Conservation (phyloP, 1,284 basidiomycete species). For the Trametes versicolor region DNA sequence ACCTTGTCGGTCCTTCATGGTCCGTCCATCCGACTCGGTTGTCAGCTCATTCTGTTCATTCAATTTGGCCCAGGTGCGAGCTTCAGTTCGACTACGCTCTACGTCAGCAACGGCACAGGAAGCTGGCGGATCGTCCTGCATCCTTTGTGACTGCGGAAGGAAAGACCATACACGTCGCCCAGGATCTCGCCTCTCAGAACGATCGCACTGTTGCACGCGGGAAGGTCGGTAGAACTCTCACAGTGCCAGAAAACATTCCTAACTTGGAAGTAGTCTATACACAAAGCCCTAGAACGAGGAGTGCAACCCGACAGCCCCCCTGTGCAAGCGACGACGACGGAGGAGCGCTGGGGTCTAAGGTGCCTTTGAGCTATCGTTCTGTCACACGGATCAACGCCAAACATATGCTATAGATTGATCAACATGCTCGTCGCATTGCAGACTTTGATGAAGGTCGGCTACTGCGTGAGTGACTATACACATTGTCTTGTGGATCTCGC, state of each 20-base stretch:
- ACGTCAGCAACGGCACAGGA: conserved; percentile 63
- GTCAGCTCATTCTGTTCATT: conserved; percentile 9
- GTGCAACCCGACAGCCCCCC: conserved; percentile 68
- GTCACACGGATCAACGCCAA: neutral
- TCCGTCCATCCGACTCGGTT: conserved; percentile 42
- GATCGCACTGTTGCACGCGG: conserved; percentile 70
- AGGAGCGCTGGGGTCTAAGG: conserved; percentile 82
- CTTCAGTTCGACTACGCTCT: conserved; percentile 83
- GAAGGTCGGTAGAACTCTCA: conserved; percentile 53
- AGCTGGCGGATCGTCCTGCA: conserved; percentile 63
- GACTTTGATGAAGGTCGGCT: conserved; percentile 57
- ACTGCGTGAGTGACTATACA: conserved; percentile 51
- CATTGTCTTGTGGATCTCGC: neutral
- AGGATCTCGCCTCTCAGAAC: conserved; percentile 65
- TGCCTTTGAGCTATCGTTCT: conserved; percentile 33
- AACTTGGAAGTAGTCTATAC: conserved; percentile 62
- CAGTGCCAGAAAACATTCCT: neutral
- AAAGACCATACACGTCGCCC: conserved; percentile 71
- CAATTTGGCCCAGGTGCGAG: conserved; percentile 66
- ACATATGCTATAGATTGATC: conserved; percentile 55
- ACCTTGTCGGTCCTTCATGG: conserved; percentile 63
- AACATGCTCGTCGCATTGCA: conserved; percentile 68
- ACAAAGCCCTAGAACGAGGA: conserved; percentile 83
- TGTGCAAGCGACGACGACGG: conserved; percentile 59
- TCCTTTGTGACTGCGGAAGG: conserved; percentile 71